Evolutionary conservation across 1,284 basidiomycete species (phyloP).

Genomic region (Leccinum pseudoinsigne): DNA sequence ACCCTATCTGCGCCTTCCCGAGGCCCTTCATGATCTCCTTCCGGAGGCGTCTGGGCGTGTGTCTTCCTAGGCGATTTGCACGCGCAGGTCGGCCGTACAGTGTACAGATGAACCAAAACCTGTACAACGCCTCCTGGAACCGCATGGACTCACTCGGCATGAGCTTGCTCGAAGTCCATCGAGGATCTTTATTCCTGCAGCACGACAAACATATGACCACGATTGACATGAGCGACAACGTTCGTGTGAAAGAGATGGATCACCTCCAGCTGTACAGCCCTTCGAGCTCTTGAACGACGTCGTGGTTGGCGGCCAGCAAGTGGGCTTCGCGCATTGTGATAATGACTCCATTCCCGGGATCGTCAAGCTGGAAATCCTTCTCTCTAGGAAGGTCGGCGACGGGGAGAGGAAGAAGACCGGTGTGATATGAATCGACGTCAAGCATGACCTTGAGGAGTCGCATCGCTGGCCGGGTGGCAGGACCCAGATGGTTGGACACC

Average conservation of each 20-base stretch:
- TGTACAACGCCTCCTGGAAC: conserved; percentile 36
- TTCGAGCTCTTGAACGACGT: conserved; percentile 30
- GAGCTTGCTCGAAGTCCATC: conserved; percentile 25
- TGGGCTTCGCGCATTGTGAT: conserved; percentile 12
- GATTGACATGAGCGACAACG: conserved; percentile 2
- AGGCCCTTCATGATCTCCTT: conserved; percentile 7
- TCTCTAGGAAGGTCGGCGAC: conserved; percentile 11
- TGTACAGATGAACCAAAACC: conserved; percentile 30
- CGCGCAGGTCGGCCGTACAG: conserved; percentile 21
- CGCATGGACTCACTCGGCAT: conserved; percentile 28
- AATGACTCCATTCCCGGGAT: neutral
- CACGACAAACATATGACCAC: neutral
- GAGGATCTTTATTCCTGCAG: conserved; percentile 36
- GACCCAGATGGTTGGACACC: conserved; percentile 36
- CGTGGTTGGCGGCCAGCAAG: conserved; percentile 23
- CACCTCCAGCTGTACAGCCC: conserved; percentile 40
- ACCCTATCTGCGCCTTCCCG: conserved; percentile 6
- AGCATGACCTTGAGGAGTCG: conserved; percentile 25
- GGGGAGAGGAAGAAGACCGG: conserved; percentile 12
- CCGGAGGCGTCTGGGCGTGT: conserved; percentile 10
- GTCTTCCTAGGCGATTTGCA: conserved; percentile 11
- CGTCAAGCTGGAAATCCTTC: conserved; percentile 9
- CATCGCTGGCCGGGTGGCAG: conserved; percentile 34
- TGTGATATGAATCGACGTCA: conserved; percentile 13
- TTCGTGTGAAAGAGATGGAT: neutral